phyloP scores from a whole-genome alignment of 169 alveolate species.

The Cryptosporidium felis region DNA sequence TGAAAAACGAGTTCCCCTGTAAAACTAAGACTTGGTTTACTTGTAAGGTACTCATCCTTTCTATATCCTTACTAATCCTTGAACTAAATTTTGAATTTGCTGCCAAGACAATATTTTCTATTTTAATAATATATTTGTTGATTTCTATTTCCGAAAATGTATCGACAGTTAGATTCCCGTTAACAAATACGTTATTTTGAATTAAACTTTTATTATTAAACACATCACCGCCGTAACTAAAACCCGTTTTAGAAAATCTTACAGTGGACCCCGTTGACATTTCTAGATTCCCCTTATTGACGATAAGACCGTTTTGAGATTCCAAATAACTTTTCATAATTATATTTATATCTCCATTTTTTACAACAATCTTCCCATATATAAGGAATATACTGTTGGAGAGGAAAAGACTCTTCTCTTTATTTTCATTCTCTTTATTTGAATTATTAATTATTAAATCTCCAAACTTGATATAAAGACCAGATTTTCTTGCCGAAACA shows the following conservation, averaged over 20 bases:
- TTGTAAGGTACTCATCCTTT: background rate
- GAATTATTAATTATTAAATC: constrained; percentile 12
- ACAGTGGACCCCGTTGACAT: constrained; percentile 14
- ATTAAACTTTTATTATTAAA: background rate
- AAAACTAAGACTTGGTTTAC: constrained; percentile 12
- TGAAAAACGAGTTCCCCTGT: constrained; percentile 57
- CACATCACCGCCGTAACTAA: too few species aligned
- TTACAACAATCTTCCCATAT: background rate
- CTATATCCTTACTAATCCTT: background rate
- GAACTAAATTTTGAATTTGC: constrained; percentile 5
- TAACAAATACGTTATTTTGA: background rate
- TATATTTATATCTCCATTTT: constrained; percentile 19
- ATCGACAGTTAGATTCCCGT: constrained; percentile 34
- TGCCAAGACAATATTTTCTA: background rate
- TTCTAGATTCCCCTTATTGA: constrained; percentile 24
- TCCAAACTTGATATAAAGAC: constrained; percentile 1
- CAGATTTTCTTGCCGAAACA: constrained; percentile 15
- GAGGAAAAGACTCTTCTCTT: constrained; percentile 23
- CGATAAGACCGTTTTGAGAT: background rate
- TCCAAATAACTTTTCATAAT: constrained; percentile 36
- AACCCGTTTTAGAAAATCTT: background rate
- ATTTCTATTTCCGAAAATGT: constrained; percentile 34
- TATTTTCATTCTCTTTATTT: background rate
- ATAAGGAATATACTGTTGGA: constrained; percentile 12
- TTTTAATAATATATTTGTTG: background rate